A percentile compares a stretch with the other conserved stretches of the same genome.
phyloP scores from a whole-genome alignment of 805 yeast species.

The Starmerella scarabaei region DNA sequence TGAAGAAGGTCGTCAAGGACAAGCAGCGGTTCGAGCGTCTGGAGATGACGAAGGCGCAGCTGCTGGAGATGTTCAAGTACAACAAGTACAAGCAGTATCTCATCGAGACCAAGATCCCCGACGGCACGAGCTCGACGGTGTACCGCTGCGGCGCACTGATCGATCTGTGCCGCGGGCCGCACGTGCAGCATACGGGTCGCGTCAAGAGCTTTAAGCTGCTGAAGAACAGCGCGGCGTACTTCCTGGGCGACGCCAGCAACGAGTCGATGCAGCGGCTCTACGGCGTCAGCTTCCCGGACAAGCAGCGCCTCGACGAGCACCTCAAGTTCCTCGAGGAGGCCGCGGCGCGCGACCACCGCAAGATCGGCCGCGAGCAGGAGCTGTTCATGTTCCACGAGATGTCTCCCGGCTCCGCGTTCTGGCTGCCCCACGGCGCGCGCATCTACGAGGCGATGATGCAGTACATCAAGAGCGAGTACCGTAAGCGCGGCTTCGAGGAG shows the following conservation, averaged over 20 bases:
- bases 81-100: constrained; percentile 89
- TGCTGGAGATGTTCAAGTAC: constrained; percentile 85
- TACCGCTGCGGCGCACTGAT: constrained; percentile 96
- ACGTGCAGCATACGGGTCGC: constrained; percentile 92
- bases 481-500: constrained; percentile 91
- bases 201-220: constrained; percentile 87
- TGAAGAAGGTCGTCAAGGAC: constrained; percentile 82
- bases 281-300: constrained; percentile 98
- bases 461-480: constrained; percentile 69
- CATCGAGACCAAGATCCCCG: constrained; percentile 81
- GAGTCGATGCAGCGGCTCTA: constrained; percentile 95
- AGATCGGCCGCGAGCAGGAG: constrained; percentile 92
- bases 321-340: constrained; percentile 92
- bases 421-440: constrained; percentile 99
- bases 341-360: constrained; percentile 81
- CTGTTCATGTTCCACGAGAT: constrained; percentile 87
- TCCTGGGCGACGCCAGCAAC: constrained; percentile 81
- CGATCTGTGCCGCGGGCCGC: constrained; percentile 96
- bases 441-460: constrained; percentile 81
- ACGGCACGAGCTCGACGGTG: constrained; percentile 90
- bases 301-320: constrained; percentile 89
- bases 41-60: constrained; percentile 80
- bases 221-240: constrained; percentile 93
- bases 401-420: constrained; percentile 97
- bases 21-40: constrained; percentile 91